phyloP scores from a whole-genome alignment of 192 early-diverging fungal species.

The Umbelopsis vinacea region DNA sequence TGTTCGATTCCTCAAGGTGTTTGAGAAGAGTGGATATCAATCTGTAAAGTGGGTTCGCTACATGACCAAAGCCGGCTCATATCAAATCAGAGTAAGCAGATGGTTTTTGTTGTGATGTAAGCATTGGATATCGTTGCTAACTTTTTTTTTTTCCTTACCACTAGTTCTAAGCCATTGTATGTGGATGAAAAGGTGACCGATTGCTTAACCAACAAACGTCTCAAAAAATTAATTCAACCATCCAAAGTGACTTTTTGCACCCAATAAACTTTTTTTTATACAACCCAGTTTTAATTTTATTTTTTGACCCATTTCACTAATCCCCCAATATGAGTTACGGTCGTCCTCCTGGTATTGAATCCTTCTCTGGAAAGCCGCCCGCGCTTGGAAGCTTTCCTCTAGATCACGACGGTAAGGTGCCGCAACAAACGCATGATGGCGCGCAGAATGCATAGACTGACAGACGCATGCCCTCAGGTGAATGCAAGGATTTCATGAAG shows the following conservation, averaged over 20 bases:
- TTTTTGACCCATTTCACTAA: background rate
- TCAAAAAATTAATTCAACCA: no score
- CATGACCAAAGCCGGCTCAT: slow-evolving; percentile 95
- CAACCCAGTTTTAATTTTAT: background rate
- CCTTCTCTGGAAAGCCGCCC: slow-evolving; percentile 73
- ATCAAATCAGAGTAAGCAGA: slow-evolving; percentile 69
- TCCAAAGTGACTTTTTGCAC: background rate
- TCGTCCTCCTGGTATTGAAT: slow-evolving; percentile 65
- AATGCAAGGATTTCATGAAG: slow-evolving; percentile 82
- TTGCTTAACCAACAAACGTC: no score
- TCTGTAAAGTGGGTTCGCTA: slow-evolving; percentile 99
- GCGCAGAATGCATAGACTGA: background rate
- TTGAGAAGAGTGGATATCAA: slow-evolving; percentile 95
- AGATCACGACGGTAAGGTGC: slow-evolving; percentile 71
- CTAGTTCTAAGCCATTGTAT: no score
- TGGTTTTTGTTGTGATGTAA: no score
- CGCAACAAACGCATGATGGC: background rate
- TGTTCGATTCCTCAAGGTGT: slow-evolving; percentile 97
- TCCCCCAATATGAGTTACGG: slow-evolving; percentile 71
- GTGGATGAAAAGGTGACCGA: no score
- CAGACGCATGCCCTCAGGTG: slow-evolving; percentile 50
- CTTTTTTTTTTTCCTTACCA: no score
- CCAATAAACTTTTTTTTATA: slow-evolving; percentile 2
- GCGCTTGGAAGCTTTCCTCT: slow-evolving; percentile 90
- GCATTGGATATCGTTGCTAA: no score